These are phyloP conservation scores for Thelonectria discophora DNA, from an alignment of 2,329 filamentous ascomycete genomes.

Conservation along the genomic window DNA sequence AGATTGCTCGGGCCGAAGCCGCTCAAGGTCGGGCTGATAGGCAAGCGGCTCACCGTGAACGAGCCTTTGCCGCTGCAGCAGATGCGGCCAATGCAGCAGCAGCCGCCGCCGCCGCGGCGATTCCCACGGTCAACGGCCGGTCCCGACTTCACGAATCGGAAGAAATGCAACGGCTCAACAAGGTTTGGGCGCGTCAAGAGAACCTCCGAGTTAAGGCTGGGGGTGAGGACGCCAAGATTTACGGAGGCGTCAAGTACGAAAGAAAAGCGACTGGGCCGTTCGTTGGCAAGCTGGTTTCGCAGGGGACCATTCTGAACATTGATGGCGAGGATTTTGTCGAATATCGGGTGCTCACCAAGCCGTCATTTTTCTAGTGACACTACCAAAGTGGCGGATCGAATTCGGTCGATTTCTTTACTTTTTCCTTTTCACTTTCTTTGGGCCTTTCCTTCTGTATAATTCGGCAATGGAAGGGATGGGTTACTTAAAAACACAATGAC, in stretches of 20 bases:
- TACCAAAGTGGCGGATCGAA: too few species aligned
- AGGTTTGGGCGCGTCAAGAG: constrained; percentile 65
- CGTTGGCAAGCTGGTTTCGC: constrained; percentile 69
- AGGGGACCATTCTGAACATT: constrained; percentile 69
- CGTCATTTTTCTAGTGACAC: constrained; percentile 62
- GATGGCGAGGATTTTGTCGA: constrained; percentile 74
- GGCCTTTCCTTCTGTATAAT: constrained; percentile 23
- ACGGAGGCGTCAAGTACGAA: constrained; percentile 69
- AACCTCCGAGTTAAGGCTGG: constrained; percentile 54
- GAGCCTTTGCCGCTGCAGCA: constrained; percentile 46
- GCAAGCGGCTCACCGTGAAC: constrained; percentile 54
- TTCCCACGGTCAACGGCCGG: constrained; percentile 41
- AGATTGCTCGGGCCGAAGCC: constrained; percentile 62
- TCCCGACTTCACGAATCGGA: constrained; percentile 56
- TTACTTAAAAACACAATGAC: constrained; percentile 18
- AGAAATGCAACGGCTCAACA: constrained; percentile 62
- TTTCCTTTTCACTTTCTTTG: constrained; percentile 9
- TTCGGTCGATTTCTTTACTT: constrained; percentile 10
- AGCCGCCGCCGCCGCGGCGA: constrained; percentile 43
- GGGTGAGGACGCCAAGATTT: constrained; percentile 64
- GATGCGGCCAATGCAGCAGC: constrained; percentile 45
- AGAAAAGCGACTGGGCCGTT: constrained; percentile 69
- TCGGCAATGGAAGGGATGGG: constrained; percentile 20
- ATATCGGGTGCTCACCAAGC: constrained; percentile 71
- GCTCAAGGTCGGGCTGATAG: constrained; percentile 61